Evolutionary conservation across 768 basidiomycete species (phyloP), one percentile per base, ranked within the genome.

Genomic region (Podaxis sp.): DNA sequence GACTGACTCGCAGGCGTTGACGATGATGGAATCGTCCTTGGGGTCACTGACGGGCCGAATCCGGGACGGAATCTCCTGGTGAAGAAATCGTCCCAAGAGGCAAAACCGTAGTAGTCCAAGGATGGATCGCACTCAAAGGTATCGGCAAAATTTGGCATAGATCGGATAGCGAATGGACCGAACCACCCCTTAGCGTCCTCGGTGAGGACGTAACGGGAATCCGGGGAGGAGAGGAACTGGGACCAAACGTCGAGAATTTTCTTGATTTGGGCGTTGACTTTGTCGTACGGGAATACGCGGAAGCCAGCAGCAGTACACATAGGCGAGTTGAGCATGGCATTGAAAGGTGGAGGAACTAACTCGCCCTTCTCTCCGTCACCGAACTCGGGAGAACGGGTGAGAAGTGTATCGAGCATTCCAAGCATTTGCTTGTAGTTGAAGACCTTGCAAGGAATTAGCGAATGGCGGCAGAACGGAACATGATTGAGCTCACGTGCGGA

Each of bases 61-160:
- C 67, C 72, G 1, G 68, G 67, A n/a, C 72, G 69, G 68, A 83
- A 76, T 4, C 64, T 60, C 0, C 84, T 68, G 23, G 72, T 78
- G 67, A 88, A 88, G 74, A 84, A 86, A 63, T 81, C 75, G 57
- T 86, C 84, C 82, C 72, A 83, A 50, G 76, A 78, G 0, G 16
- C 69, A 67, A 71, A 83, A 0, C 86, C 86, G 62, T 77, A 70
- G 61, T 82, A 64, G n/a, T 70, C 63, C 0, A 68, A 69, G 0
- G 65, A 62, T 0, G 80, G 78, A 55, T 82, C 70, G 57, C 76
- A 80, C 2, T 71, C 65, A 66, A 72, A 84, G 44, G 73, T 67
- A 21, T 76, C 60, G 3, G 65, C 65, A 55, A 82, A 82, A n/a
- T 65, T 66, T 2, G 63, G 63, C 55, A 70, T 48, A 4, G 23